Evolutionary conservation across 2,329 filamentous ascomycete species (phyloP), one percentile per base, ranked within the genome.

Genomic region (Cladosporium velox): DNA sequence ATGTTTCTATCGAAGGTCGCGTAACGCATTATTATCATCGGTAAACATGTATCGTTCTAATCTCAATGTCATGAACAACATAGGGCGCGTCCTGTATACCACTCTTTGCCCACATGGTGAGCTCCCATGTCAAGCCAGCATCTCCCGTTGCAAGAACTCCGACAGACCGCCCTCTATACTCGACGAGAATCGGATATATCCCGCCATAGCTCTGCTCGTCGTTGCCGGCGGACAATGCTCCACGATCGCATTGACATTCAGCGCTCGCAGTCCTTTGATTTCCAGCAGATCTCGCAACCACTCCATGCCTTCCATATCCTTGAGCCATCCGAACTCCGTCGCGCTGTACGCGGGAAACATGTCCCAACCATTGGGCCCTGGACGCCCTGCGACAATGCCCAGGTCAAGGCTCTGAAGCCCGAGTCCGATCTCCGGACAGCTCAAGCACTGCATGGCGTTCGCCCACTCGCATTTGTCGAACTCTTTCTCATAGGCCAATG

Each of bases 141-240:
- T 77, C 49, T 77, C 74, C 3, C 70, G 72, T 64, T 73, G 76
- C 67, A 88, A 72, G 74, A 83, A 88, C 66, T 85, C 83, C 47
- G 80, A 78, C 74, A 89, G 83, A 2, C 83, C 83, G 7, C 76
- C 81, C 68, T 87, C 84, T 21, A 89, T 83, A 64, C 86, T 88
- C 38, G 82, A 82, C 34, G 86, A 88, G 69, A 89, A 86, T 28
- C 86, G 83, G 2, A 87, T 83, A 72, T 85, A 88, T 67, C 87
- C 81, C 3, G 84, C 80, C 82, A 87, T 85, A 54, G 81, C 82
- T 65, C 83, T 82, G 21, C 83, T 85, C 64, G 81, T 80, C 11
- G 72, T 75, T 1, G 85, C 84, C 30, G 80, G 76, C 2, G 85
- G 82, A 73, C 86, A 84, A 69, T 84, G 80, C 68, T 85, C 83